Evolutionary conservation across 805 yeast genomes (phyloP), one percentile per base, ranked within the genome.

Genomic region (Wickerhamomyces bisporus): DNA sequence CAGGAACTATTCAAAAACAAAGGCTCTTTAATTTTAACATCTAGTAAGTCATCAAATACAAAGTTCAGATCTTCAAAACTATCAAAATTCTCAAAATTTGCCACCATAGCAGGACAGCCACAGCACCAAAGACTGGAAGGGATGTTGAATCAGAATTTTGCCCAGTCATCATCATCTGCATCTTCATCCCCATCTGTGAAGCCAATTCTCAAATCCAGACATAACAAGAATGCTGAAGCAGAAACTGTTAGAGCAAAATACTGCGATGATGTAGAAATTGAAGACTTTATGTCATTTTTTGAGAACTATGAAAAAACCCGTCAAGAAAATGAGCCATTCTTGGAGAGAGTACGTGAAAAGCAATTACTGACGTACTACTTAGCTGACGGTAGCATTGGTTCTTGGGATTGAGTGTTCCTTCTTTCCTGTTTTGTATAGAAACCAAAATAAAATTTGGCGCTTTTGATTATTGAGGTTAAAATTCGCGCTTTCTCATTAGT

Each of bases 331-430:
- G 71, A 61, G 40, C 56, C 55, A 6, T 54, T 47, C 21, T 50
- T 65, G 34, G 53, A 54, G 5, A 58, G 50, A 28, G 50, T 58
- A 11, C 58, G 74, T 35, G 69, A 61, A 32, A 55, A 49, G 26
- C 75, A 70, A 36, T 38, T 69, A 18, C 46, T 48, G n/a, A 54
- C 57, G 23, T 68, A 65, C 41, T 65, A 64, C 37, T 49, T 55
- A 9, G 45, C 12, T 10, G 30, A 28, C 4, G 37, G n/a, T 9
- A n/a, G 24, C 24, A 7, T 21, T 10, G 24, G 24, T 21, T 21
- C 24, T 7, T 21, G 24, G 24, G 24, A 21, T 21, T 21, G 24
- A 21, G n/a, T 26, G 8, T 11, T 7, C 15, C 6, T 26, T 26
- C n/a, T 26, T 26, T 26, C n/a, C 13, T 11, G 8, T 9, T 11